Evolutionary conservation across 345 rosid species (phyloP), one percentile per base, ranked within the genome.

Genomic region (Eucalyptus victrix): DNA sequence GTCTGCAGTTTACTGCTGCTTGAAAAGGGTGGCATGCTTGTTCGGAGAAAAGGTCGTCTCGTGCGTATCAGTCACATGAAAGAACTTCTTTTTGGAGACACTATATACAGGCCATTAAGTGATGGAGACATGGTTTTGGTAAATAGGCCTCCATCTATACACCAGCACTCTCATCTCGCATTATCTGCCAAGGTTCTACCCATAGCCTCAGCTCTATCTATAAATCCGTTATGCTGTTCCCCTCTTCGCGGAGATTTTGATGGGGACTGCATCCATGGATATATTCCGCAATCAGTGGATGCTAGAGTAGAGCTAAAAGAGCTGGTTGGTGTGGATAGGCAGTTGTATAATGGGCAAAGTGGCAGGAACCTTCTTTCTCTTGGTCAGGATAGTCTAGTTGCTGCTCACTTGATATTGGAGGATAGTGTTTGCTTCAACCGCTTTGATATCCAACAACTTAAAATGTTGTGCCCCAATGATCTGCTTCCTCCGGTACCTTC

Each of bases 171-270:
- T 5, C 94, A 95, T 42, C 95, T 98, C 85, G 97, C 98, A 45
- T 90, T 98, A 90, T 92, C 95, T n/a, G 98, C 94, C 21, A 96
- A 90, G 90, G 89, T 97, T 83, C 94, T 98, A 45, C 99, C 99
- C 0, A 93, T 92, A 23, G 89, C 91, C 69, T 96, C 97, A 19
- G 97, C 94, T 88, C 95, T 98, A 37, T 95, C 99, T 8, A 92
- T 98, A 90, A 98, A 98, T 87, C 99, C 99, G 1, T 95, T 98
- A 6, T 95, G 96, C 47, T 98, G 99, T 89, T 86, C 95, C 32
- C 99, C 99, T 34, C 94, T 98, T 53, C 97, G 96, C 60, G 99
- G 98, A 18, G 99, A 98, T 91, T 98, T 98, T 85, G 99, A 98
- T 87, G 99, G 99, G 12, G 99, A 97, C 87, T 98, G 99, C 92